Evolutionary conservation across 2,329 filamentous ascomycete species (phyloP), one percentile per base, ranked within the genome.

Genomic region (Pseudopithomyces maydicus): DNA sequence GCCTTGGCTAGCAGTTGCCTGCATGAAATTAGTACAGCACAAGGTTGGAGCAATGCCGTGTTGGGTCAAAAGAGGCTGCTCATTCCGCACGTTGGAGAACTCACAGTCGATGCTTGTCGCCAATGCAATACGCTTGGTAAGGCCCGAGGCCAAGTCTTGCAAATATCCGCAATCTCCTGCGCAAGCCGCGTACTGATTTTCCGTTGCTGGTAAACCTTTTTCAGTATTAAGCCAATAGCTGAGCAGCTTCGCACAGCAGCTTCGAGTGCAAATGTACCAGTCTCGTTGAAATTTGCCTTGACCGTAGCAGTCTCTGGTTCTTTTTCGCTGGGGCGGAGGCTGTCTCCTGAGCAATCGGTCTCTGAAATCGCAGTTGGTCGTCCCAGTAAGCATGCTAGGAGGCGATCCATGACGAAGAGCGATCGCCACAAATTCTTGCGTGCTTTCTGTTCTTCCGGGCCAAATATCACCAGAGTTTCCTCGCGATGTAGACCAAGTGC

Each of bases 391-490:
- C 85, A 83, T 1, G 87, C 83, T 1, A 89, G 77, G 50, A 89
- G 85, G 15, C 84, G 80, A 65, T 90, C 88, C 7, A 90, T 78
- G 14, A 90, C 78, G 56, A 88, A 89, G 0, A 90, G 72, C 11
- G 85, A 87, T 54, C 83, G 82, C 87, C 86, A 90, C 2, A 89
- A 71, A 47, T 85, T 88, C 26, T 82, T 81, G 33, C 86, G 79
- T 8, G 81, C 70, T 8, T 67, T 71, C 59, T 82, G 77, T 49
- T 85, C 78, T 11, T 79, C 74, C 0, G 67, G 65, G 7, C 72
- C 73, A 65, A 86, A 87, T 15, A 86, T 79, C 12, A 78, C 72
- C 74, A 85, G 81, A 2, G 83, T 83, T 61, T 88, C 85, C 63
- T 84, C 82, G 63, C 84, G 79, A 62, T 90, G 87, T 3, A 90